These are phyloP conservation scores for Pelargonium myrrhifolium DNA, from an alignment of 441 rosid genomes.

Conservation along the genomic window DNA sequence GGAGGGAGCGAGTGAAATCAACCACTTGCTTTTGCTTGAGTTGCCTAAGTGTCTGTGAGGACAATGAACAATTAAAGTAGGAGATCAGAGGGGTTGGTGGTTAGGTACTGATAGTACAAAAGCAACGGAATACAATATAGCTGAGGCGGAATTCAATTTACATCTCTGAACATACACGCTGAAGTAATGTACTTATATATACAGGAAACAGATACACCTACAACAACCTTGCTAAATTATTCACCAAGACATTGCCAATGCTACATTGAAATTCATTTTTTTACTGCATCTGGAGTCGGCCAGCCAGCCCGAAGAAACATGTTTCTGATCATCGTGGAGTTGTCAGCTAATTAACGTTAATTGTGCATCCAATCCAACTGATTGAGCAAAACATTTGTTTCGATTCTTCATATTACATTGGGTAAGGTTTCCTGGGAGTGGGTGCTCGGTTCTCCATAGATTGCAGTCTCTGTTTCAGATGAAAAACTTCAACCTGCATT, in stretches of 20 bases:
- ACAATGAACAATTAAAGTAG: no score
- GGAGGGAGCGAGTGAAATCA: no score
- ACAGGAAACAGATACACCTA: background rate
- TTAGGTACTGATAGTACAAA: background rate
- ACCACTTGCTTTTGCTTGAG: no score
- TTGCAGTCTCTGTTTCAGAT: constrained; percentile 87
- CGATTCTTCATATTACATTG: constrained; percentile 27
- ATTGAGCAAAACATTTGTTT: background rate
- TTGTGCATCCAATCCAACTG: no score
- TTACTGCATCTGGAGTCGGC: background rate
- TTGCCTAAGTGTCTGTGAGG: no score
- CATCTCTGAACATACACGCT: background rate
- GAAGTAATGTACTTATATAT: background rate
- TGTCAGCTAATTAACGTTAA: no score
- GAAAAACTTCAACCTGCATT: constrained; percentile 88
- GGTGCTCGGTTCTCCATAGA: constrained; percentile 76
- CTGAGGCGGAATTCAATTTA: background rate
- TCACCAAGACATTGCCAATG: no score
- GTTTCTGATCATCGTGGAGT: no score
- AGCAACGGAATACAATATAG: background rate
- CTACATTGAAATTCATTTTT: background rate
- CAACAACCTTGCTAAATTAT: background rate
- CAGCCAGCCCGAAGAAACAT: background rate
- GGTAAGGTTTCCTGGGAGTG: constrained; percentile 77
- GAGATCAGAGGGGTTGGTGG: no score